A percentile compares a stretch with the other conserved stretches of the same genome.
phyloP scores from a whole-genome alignment of 805 yeast genomes.

The Starmerella sp. region DNA sequence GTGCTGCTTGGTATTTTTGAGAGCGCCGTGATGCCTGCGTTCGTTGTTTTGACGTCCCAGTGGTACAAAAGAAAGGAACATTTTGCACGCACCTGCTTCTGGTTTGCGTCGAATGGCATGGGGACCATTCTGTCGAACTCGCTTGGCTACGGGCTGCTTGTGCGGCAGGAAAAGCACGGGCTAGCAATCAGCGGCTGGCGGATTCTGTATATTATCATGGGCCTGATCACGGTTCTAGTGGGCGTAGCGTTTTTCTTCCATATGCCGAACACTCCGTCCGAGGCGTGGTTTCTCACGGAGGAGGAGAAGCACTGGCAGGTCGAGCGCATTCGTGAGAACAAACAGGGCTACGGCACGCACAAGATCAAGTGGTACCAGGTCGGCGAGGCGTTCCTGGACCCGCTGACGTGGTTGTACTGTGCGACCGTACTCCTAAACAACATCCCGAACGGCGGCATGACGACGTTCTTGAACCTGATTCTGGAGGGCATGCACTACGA shows the following conservation, averaged over 20 bases:
- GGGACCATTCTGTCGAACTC: constrained; percentile 31
- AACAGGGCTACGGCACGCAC: constrained; percentile 48
- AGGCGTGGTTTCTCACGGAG: constrained; percentile 28
- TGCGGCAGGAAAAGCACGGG: constrained; percentile 8
- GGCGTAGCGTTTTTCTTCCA: constrained; percentile 40
- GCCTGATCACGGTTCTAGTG: constrained; percentile 43
- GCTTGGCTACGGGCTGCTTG: constrained; percentile 22
- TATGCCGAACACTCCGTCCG: constrained; percentile 46
- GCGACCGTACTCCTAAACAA: constrained; percentile 33
- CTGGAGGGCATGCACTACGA: constrained; percentile 37
- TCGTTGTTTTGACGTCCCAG: constrained; percentile 44
- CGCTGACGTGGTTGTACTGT: constrained; percentile 40
- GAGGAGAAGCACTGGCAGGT: constrained; percentile 40
- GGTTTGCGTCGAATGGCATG: constrained; percentile 36
- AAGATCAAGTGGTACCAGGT: constrained; percentile 46
- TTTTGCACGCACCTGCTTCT: constrained; percentile 35
- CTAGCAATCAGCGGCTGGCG: constrained; percentile 44
- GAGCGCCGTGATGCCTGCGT: constrained; percentile 45
- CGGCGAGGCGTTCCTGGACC: constrained; percentile 40
- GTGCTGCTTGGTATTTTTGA: constrained; percentile 43
- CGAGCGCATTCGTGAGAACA: constrained; percentile 43
- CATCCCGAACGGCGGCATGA: constrained; percentile 46
- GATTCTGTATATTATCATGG: constrained; percentile 47
- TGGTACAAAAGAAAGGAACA: constrained; percentile 43
- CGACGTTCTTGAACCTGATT: constrained; percentile 39